Percentiles rank a stretch among this genome's conserved stretches.
phyloP scores from a whole-genome alignment of 73 alveolate species.

The Symbiodinium pilosum region DNA sequence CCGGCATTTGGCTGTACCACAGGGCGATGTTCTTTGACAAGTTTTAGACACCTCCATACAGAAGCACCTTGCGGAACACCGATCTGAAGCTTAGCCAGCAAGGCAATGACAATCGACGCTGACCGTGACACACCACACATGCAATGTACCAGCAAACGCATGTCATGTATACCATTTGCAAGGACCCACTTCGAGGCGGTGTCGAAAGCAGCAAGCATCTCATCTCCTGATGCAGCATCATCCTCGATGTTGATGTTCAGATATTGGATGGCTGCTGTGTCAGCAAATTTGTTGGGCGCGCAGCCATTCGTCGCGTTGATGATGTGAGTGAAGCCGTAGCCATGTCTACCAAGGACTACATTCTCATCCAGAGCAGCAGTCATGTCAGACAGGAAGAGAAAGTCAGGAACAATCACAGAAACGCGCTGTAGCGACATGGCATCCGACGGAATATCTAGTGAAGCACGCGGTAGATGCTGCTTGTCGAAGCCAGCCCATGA shows the following conservation, averaged over 20 bases:
- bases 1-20: neutral
- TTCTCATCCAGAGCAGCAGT: neutral
- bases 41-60: neutral
- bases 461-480: too few relatives aligned
- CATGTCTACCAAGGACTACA: neutral
- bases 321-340: neutral
- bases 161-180: neutral
- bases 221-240: neutral
- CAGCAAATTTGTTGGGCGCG: neutral
- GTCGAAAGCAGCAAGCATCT: neutral
- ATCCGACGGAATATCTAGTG: too few relatives aligned
- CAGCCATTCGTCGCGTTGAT: neutral
- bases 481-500: too few relatives aligned
- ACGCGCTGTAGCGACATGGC: neutral
- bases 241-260: neutral
- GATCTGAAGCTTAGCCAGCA: neutral
- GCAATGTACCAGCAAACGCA: neutral
- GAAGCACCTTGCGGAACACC: neutral
- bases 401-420: neutral
- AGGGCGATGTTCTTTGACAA: slow-evolving; percentile 1
- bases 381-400: neutral
- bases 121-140: slow-evolving; percentile 25
- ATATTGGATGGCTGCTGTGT: neutral
- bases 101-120: neutral
- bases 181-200: neutral